Evolutionary conservation across 768 basidiomycete species (phyloP), one percentile per base, ranked within the genome.

Genomic region (Boletus vermiculosoides): DNA sequence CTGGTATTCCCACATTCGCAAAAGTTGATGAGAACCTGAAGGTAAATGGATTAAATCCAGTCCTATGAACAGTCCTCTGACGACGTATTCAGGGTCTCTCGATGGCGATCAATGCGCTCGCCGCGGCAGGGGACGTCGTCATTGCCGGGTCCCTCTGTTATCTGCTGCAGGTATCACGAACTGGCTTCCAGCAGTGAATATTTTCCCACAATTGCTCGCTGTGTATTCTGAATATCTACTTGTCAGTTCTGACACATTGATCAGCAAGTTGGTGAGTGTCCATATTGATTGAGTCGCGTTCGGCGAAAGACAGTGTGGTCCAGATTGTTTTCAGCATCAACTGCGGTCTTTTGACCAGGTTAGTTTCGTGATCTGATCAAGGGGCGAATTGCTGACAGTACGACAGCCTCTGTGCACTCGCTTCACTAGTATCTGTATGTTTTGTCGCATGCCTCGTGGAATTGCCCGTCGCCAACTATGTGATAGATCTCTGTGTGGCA

Each of bases 251-350:
- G 39, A 40, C n/a, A n/a, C 39, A 40, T 10, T 40, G 18, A 40
- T n/a, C 39, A 40, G 4, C 39, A 18, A 40, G 39, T 40, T n/a
- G 39, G 39, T 40, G 39, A 40, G 39, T 40, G n/a, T 40, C n/a
- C 18, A 40, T 16, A 9, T 40, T 6, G 10, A n/a, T n/a, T 10
- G 8, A 2, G 15, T 34, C 6, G 8, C 7, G 22, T 54, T 44
- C 9, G 18, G 18, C 45, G 25, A 45, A 39, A 23, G 41, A 52
- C 22, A 9, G 18, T 12, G 25, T 22, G 31, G 18, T 28, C 28
- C 31, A 65, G 79, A 83, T 82, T 42, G 22, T 83, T 11, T 84
- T 81, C 64, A 76, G 78, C 39, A 76, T 83, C 44, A 82, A 81
- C 33, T 64, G 64, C 2, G 63, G 67, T 45, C 64, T 69, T 18